Evolutionary conservation across 148 eudicot species (phyloP), one percentile per base, ranked within the genome.

Genomic region (Camellia lanceoleosa): DNA sequence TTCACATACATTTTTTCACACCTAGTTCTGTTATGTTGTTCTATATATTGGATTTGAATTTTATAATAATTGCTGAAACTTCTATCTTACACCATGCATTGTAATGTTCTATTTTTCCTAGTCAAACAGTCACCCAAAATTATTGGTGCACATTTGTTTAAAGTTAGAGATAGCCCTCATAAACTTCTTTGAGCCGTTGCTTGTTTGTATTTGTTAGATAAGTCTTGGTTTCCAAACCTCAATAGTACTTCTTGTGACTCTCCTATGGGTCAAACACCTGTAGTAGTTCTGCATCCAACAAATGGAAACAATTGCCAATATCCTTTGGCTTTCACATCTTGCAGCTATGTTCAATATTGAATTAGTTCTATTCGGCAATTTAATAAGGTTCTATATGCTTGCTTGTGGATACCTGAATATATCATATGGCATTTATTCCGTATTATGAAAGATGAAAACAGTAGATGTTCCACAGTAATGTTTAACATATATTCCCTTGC

Each of bases 401-500:
- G 81, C 18, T 56, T 30, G 15, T 60, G 13, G 74, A 38, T 55
- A 23, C 73, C 19, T 78, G 14, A 67, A 52, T 11, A 3, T 30
- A 4, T 78, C 30, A 5, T 18, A 2, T 18, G 54, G n/a, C 38
- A 19, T 30, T 64, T 73, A 41, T 55, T 74, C 74, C 19, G 9
- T 67, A 5, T 55, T 67, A 66, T 74, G 58, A 54, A 59, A 47
- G 23, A 42, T 60, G 44, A 52, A 0, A 20, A 43, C 51, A 11
- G 23, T 72, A 15, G 19, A 70, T 7, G 20, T 68, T 78, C 63
- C 3, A 20, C 63, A n/a, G 19, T 78, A 68, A 61, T 73, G 47
- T 82, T 77, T 42, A 73, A 61, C 51, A 5, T 77, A 7, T 77
- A 76, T 61, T 68, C 18, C 65, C 82, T 42, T 85, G 47, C 14